Evolutionary conservation across 768 basidiomycete species (phyloP).

Genomic region (Leucosporidium creatinivorum): DNA sequence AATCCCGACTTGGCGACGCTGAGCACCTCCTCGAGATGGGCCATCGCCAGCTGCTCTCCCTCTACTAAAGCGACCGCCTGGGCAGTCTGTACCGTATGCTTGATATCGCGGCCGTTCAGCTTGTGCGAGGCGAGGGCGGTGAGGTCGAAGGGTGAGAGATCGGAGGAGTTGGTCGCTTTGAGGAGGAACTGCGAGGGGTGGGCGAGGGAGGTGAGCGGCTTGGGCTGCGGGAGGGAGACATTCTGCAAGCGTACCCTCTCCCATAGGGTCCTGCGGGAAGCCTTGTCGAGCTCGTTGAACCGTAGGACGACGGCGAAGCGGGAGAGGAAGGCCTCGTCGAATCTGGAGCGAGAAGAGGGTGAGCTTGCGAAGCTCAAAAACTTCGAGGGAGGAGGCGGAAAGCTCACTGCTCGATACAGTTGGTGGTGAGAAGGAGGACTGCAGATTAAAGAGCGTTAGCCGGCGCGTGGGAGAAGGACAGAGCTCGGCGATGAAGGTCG

Average conservation of each 20-base stretch:
- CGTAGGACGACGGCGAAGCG: slow-evolving; percentile 21
- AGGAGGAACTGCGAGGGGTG: neutral
- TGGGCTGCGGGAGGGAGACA: no score
- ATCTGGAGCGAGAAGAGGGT: neutral
- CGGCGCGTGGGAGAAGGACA: neutral
- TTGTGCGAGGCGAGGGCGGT: neutral
- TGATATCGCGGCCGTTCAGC: slow-evolving; percentile 15
- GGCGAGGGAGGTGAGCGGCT: no score
- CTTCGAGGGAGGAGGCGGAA: neutral
- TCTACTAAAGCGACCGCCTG: slow-evolving; percentile 16
- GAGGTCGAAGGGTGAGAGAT: slow-evolving; percentile 1
- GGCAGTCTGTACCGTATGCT: slow-evolving; percentile 11
- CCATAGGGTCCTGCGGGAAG: neutral
- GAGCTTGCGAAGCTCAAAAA: neutral
- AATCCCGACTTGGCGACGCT: neutral
- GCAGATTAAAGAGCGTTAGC: neutral
- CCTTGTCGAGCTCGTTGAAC: slow-evolving; percentile 19
- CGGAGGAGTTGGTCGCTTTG: neutral
- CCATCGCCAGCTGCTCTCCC: neutral
- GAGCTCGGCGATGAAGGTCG: no score
- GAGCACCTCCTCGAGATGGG: slow-evolving; percentile 11
- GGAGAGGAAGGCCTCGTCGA: slow-evolving; percentile 28
- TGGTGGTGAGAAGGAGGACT: slow-evolving; percentile 28
- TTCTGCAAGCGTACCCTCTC: neutral
- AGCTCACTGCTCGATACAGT: slow-evolving; percentile 11